Conservation (phyloP, 2,329 filamentous ascomycete genomes). For the Botryotinia convoluta region DNA sequence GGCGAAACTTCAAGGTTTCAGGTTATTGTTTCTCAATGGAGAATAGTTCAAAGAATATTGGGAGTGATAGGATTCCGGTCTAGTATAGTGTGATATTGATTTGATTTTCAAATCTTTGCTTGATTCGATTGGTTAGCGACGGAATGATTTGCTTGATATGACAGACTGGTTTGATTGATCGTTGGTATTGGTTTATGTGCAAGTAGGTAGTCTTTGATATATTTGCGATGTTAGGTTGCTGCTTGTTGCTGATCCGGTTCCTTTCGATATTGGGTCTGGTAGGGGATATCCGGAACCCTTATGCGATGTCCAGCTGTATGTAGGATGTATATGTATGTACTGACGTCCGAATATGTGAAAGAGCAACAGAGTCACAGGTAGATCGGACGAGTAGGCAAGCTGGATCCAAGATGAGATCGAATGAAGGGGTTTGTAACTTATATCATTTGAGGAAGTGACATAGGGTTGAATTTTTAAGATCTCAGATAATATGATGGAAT, state of each 20-base stretch:
- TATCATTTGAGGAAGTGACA: background rate
- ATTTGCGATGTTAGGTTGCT: background rate
- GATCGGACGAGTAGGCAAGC: background rate
- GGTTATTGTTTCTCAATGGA: background rate
- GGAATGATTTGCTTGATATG: background rate
- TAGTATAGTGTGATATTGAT: background rate
- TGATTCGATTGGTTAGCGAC: background rate
- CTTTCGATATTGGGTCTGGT: background rate
- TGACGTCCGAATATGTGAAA: constrained; percentile 3
- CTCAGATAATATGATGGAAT: background rate
- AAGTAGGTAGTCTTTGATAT: background rate
- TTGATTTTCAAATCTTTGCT: background rate
- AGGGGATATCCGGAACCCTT: background rate
- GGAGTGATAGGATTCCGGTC: constrained; percentile 1
- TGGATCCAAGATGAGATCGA: constrained; percentile 8
- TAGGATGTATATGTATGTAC: background rate
- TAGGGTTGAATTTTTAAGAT: background rate
- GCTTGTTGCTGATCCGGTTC: background rate
- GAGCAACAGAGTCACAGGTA: background rate
- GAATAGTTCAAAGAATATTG: background rate
- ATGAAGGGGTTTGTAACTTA: background rate
- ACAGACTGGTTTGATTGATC: background rate
- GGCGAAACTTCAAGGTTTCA: background rate
- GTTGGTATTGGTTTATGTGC: background rate
- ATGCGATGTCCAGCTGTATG: background rate